Percentiles rank a stretch among this genome's conserved stretches.
phyloP scores from a whole-genome alignment of 139 green algal genomes.

The Nannochloris sp. region DNA sequence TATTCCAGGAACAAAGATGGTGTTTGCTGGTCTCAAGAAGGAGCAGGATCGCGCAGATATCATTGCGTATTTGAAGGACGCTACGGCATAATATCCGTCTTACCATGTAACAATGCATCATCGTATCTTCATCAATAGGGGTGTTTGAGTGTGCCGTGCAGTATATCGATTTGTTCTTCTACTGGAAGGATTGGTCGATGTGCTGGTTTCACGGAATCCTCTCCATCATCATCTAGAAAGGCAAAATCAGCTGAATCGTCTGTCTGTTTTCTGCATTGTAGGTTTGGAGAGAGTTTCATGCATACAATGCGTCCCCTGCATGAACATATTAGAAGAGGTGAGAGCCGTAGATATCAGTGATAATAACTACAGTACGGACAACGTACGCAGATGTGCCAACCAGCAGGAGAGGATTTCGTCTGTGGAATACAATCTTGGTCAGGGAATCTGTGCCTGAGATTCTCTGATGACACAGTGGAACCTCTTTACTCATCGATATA shows the following conservation, averaged over 20 bases:
- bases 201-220: too few relatives aligned
- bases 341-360: not conserved
- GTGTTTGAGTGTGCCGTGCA: not conserved
- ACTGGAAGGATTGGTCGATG: not conserved
- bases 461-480: slow-evolving; percentile 82
- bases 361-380: not conserved
- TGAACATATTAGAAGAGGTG: not conserved
- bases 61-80: slow-evolving; percentile 80
- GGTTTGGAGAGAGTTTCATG: too few relatives aligned
- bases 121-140: too few relatives aligned
- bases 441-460: slow-evolving; percentile 68
- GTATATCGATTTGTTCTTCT: not conserved
- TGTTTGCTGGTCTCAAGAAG: slow-evolving; percentile 99
- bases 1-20: slow-evolving; percentile 97
- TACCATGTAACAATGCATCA: not conserved
- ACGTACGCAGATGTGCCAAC: slow-evolving; percentile 69
- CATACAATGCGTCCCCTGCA: not conserved
- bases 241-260: too few relatives aligned
- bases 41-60: slow-evolving; percentile 73
- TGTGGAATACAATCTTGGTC: slow-evolving; percentile 83
- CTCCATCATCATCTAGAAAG: too few relatives aligned
- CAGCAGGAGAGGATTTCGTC: slow-evolving; percentile 73
- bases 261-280: too few relatives aligned
- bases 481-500: slow-evolving; percentile 64
- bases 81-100: slow-evolving; percentile 42